These are phyloP conservation scores for Ajuga reptans DNA, from an alignment of 305 asterid species.

Conservation along the genomic window DNA sequence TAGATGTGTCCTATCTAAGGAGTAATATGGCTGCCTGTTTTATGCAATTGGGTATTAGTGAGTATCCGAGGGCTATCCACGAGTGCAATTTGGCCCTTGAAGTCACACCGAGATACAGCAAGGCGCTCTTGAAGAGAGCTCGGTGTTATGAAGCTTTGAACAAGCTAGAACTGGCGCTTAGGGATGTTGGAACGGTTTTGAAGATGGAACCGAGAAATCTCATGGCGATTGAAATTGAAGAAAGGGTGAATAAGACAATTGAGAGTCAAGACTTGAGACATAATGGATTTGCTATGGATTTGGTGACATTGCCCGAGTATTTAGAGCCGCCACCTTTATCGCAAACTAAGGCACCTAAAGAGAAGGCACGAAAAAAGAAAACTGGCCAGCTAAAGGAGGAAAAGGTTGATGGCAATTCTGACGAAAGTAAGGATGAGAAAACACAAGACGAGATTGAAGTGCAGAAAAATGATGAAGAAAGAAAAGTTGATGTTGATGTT, in stretches of 20 bases:
- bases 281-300: constrained; percentile 32
- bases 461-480: neutral
- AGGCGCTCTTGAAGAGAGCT: constrained; percentile 83
- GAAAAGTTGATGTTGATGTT: constrained; percentile 23
- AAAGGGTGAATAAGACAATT: constrained; percentile 49
- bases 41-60: constrained; percentile 76
- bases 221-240: constrained; percentile 67
- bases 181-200: constrained; percentile 62
- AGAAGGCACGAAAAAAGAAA: constrained; percentile 48
- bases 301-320: constrained; percentile 42
- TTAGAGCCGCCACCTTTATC: constrained; percentile 38
- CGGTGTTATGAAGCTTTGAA: constrained; percentile 84
- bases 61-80: constrained; percentile 74
- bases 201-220: constrained; percentile 68
- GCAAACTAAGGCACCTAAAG: constrained; percentile 32
- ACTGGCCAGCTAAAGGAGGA: constrained; percentile 27
- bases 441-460: constrained; percentile 23
- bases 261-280: constrained; percentile 35
- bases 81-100: constrained; percentile 90
- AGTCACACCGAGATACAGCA: constrained; percentile 76
- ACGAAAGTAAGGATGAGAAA: constrained; percentile 20
- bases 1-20: constrained; percentile 65
- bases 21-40: constrained; percentile 81
- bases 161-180: constrained; percentile 59
- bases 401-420: constrained; percentile 23